Conservation (phyloP, 2,329 filamentous ascomycete genomes). For the Bipolaris sorokiniana region DNA sequence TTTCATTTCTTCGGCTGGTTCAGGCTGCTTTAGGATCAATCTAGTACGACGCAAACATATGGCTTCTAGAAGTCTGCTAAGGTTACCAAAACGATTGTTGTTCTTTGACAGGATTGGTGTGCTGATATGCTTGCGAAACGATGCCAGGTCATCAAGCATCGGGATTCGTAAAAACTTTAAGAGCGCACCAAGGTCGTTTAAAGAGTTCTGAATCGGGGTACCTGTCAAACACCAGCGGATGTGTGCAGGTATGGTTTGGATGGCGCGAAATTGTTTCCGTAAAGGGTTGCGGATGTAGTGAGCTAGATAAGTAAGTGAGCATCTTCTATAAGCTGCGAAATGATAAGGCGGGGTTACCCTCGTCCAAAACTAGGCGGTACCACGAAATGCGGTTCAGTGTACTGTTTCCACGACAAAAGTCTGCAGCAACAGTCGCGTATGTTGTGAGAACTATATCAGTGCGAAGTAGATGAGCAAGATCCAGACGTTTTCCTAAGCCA, state of each 20-base stretch:
- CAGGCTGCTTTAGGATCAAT: slow-evolving; percentile 50
- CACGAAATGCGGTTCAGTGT: slow-evolving; percentile 30
- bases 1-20: slow-evolving; percentile 34
- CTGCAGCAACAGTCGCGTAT: slow-evolving; percentile 35
- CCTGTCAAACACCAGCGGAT: slow-evolving; percentile 54
- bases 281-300: slow-evolving; percentile 59
- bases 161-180: slow-evolving; percentile 56
- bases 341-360: slow-evolving; percentile 17
- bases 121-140: slow-evolving; percentile 55
- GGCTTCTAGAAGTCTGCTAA: slow-evolving; percentile 37
- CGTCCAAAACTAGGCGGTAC: slow-evolving; percentile 42
- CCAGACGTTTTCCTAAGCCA: slow-evolving; percentile 11
- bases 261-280: slow-evolving; percentile 55
- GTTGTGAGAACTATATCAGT: slow-evolving; percentile 40
- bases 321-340: neutral
- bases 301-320: slow-evolving; percentile 52
- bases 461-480: neutral
- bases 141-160: slow-evolving; percentile 51
- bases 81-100: slow-evolving; percentile 30
- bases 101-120: slow-evolving; percentile 45
- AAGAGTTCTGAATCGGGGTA: slow-evolving; percentile 59
- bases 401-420: slow-evolving; percentile 7
- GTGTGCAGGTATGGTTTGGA: slow-evolving; percentile 51
- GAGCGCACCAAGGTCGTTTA: slow-evolving; percentile 60
- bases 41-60: slow-evolving; percentile 54